Evolutionary conservation across 2,329 filamentous ascomycete species (phyloP), one percentile per base, ranked within the genome.

Genomic region (Elsinoe batatas): DNA sequence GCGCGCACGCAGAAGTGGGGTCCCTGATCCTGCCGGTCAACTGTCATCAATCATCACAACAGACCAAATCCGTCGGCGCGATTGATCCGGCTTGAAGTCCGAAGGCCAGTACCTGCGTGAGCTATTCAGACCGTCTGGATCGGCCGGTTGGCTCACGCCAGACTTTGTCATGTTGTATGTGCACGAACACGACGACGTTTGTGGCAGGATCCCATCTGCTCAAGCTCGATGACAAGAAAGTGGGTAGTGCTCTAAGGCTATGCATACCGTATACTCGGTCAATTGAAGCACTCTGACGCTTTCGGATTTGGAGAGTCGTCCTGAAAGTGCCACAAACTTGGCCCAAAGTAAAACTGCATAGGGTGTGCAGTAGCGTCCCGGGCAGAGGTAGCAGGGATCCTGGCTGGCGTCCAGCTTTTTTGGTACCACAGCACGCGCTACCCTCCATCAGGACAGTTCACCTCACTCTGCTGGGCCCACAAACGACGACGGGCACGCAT

Each of bases 1-100:
- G 38, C 38, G 53, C 38, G 20, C 51, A 38, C 53, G 30, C 53
- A 36, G 15, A 46, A 32, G 42, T 55, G 53, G 53, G 53, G 22
- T 55, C 18, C 22, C 11, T 37, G 32, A 15, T 22, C 40, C 40
- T 54, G 8, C 22, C 26, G 12, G 22, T 47, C 53, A 55, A 55
- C 53, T 55, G 53, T 44, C 53, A 55, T 53, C 53, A 46, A 32
- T 26, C 46, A 20, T 20, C 20, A 46, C 53, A 55, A 44, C 53
- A 55, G 40, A 30, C 43, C 30, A 30, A 26, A 55, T 46, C 53
- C 40, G 47, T 51, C 47, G 47, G 47, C 47, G 47, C 47, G 47
- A 38, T 8, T 12, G 33, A 37, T 38, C 47, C 47, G 47, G 47
- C 47, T 3, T 10, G 30, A 18, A 11, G 26, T n/a, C 36, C 17